Conservation (phyloP, 2,329 filamentous ascomycete species). For the Neoascochyta sp. region DNA sequence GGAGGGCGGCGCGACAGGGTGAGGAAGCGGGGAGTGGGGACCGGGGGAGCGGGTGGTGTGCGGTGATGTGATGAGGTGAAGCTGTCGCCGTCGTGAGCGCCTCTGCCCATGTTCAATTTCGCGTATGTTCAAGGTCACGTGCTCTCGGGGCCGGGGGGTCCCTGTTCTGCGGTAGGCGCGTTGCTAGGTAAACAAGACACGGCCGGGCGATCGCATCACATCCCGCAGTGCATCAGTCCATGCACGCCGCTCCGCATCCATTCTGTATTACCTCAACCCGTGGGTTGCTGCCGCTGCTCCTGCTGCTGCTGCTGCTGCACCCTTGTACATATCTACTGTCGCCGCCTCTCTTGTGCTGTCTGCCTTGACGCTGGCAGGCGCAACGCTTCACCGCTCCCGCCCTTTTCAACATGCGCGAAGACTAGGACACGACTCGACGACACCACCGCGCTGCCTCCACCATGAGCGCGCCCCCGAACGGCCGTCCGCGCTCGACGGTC, state of each 20-base stretch:
- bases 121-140: slow-evolving; percentile 6
- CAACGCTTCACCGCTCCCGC: too few species aligned
- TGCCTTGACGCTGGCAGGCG: too few species aligned
- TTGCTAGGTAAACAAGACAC: slow-evolving; percentile 20
- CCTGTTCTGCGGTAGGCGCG: too few species aligned
- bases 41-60: not conserved
- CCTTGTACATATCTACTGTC: slow-evolving; percentile 28
- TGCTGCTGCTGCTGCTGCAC: slow-evolving; percentile 8
- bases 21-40: not conserved
- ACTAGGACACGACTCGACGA: too few species aligned
- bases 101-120: too few species aligned
- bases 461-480: slow-evolving; percentile 57
- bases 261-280: slow-evolving; percentile 13
- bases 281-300: slow-evolving; percentile 3
- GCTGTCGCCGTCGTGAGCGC: too few species aligned
- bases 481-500: slow-evolving; percentile 61
- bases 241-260: slow-evolving; percentile 9
- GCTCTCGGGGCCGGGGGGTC: too few species aligned
- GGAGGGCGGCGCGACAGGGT: not conserved
- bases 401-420: too few species aligned
- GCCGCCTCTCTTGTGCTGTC: slow-evolving; percentile 9
- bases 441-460: too few species aligned
- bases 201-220: slow-evolving; percentile 4
- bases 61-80: not conserved
- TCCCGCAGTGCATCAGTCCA: slow-evolving; percentile 3